Base-by-base conservation (phyloP, 495 filamentous ascomycete species). In the Acidomyces sp. region DNA sequence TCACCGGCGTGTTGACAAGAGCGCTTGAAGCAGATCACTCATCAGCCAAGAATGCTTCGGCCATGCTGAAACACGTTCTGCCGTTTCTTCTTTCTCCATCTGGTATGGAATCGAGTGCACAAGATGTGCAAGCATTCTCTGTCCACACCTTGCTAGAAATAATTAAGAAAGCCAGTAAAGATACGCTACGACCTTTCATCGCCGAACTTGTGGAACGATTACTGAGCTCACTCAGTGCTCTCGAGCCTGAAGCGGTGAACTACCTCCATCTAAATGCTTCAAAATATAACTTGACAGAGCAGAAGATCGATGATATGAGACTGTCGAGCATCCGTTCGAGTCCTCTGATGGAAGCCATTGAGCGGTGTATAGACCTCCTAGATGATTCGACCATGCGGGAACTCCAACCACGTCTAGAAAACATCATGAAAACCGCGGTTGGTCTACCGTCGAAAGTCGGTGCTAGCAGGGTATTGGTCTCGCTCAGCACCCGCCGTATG, bases 361-460 rank as follows among this genome's bases (percentile, higher is more conserved):
- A 94, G 43, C 72, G 85, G 52, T 85, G 83, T 57, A 65, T 97
- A 21, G 84, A 94, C 48, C 73, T 77, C n/a, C 64, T 92, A 5
- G 85, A 97, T 55, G 76, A 75, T 3, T 57, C 60, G 11, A 77
- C 78, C 20, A 85, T 94, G 71, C 66, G 69, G 46, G 67, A 77
- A 17, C 63, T 94, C n/a, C 70, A 80, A 7, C 72, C 73, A 10
- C 68, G 61, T 15, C 67, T 97, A 0, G 75, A 85, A 51, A 73
- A 72, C 26, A 76, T 82, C 2, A 80, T 95, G 55, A 87, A 86
- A 48, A 74, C 78, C 15, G 81, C 84, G 3, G 71, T 97, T 31
- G 88, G 85, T 3, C 76, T 95, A 56, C 88, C 88, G 6, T 87
- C 83, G 2, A 95, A 94, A 63, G 77, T 95, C 35, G 90, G 85